Evolutionary conservation across 2,329 filamentous ascomycete genomes (phyloP), one percentile per base, ranked within the genome.

Genomic region (Bimuria novae-zelandiae): DNA sequence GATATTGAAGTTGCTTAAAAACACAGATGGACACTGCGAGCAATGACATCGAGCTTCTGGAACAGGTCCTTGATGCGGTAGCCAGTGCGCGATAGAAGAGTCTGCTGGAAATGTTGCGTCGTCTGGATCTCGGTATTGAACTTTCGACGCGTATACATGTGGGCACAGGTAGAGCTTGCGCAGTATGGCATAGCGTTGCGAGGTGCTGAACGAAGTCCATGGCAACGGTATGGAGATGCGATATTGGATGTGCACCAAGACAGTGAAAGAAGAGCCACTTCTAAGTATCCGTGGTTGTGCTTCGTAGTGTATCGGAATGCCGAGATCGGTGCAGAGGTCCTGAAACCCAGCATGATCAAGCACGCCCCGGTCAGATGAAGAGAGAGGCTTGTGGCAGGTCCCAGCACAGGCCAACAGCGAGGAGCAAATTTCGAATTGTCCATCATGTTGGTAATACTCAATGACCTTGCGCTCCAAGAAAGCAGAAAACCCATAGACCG

Each of bases 131-230:
- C 50, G 33, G 27, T 42, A 36, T 25, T 48, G 50, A 5, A 52
- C 42, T 22, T 42, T 48, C 1, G 50, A 44, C 7, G 51, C 44
- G 23, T 46, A 51, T 8, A 29, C 32, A 37, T 55, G 52, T 3
- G 48, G 52, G 22, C 52, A 55, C 5, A 55, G 42, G 27, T 55
- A 55, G 41, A 51, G 21, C 10, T 35, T 36, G 7, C 48, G 41
- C 5, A 55, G 42, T 12, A 55, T 44, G 11, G 52, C 48, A 32
- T 16, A 51, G 17, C 52, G 49, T 32, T 55, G 40, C 5, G 48
- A 27, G 11, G 44, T 16, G 8, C 5, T 16, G 25, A 51, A 35
- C 2, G 25, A 30, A 17, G 40, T 39, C 52, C 52, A 55, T 25
- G 41, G 42, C 11, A 23, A 12, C 4, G 48, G 52, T 4, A 55